Conservation (phyloP, 2,329 filamentous ascomycete species). For the Hypocrella siamensis region DNA sequence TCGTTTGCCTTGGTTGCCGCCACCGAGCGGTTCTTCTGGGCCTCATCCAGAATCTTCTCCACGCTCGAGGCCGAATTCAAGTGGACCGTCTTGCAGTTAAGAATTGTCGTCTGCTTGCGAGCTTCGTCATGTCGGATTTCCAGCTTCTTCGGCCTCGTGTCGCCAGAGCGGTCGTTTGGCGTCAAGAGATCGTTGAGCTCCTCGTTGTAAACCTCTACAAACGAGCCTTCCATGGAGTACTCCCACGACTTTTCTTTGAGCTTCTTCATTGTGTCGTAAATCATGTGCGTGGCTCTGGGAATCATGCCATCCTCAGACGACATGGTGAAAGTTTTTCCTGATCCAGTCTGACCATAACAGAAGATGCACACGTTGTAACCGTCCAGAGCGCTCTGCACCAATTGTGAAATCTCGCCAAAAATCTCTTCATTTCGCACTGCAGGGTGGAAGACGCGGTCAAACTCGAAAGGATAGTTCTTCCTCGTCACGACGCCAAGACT, state of each 20-base stretch:
- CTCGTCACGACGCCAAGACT: slow-evolving; percentile 61
- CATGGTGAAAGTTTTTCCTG: slow-evolving; percentile 96
- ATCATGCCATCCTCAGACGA: slow-evolving; percentile 87
- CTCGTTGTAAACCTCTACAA: slow-evolving; percentile 97
- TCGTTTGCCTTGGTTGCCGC: slow-evolving; percentile 97
- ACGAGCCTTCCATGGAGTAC: slow-evolving; percentile 88
- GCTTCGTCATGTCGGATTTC: slow-evolving; percentile 77
- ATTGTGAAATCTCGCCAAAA: slow-evolving; percentile 90
- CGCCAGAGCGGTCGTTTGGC: slow-evolving; percentile 40
- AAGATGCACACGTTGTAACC: slow-evolving; percentile 99
- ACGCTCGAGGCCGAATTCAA: slow-evolving; percentile 71
- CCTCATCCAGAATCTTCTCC: slow-evolving; percentile 62
- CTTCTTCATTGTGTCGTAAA: slow-evolving; percentile 73
- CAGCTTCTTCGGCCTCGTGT: slow-evolving; percentile 63
- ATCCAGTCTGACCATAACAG: slow-evolving; percentile 94
- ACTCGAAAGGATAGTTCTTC: slow-evolving; percentile 74
- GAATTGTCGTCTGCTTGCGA: slow-evolving; percentile 67
- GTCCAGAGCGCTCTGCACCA: slow-evolving; percentile 90
- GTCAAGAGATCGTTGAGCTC: slow-evolving; percentile 78
- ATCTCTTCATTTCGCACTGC: slow-evolving; percentile 65
- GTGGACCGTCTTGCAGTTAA: slow-evolving; percentile 61
- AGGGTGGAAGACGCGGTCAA: slow-evolving; percentile 84
- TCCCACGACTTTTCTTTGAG: slow-evolving; percentile 85
- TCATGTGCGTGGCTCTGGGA: slow-evolving; percentile 79
- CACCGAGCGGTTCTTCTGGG: slow-evolving; percentile 75